These are phyloP conservation scores for Leptomonas pyrrhocoris DNA, from an alignment of 208 protist species.

Conservation along the genomic window DNA sequence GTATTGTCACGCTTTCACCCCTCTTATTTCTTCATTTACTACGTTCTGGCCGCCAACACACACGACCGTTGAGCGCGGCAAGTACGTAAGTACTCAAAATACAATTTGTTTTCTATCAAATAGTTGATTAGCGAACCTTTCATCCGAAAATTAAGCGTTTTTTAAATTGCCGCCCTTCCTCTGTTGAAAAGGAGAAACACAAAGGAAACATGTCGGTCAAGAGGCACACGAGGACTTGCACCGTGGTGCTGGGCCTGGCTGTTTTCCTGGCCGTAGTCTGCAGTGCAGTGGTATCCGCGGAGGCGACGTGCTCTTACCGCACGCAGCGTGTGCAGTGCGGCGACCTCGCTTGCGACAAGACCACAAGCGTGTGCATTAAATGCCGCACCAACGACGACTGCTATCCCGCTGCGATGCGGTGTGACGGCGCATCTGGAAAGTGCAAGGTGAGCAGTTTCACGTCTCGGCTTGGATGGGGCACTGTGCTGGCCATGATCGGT, in stretches of 20 bases:
- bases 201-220: conserved; percentile 1
- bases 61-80: too few relatives aligned
- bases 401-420: conserved; percentile 67
- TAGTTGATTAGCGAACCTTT: too few relatives aligned
- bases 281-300: conserved; percentile 12
- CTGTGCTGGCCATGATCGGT: conserved; percentile 51
- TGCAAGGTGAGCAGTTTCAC: conserved; percentile 51
- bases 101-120: too few relatives aligned
- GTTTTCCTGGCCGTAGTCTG: conserved; percentile 15
- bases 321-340: conserved; percentile 80
- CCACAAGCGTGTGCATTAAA: conserved; percentile 40
- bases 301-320: conserved; percentile 39
- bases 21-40: too few relatives aligned
- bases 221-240: conserved; percentile 1
- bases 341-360: conserved; percentile 52
- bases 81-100: too few relatives aligned
- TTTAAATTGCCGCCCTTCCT: too few relatives aligned
- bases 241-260: neutral
- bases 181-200: too few relatives aligned
- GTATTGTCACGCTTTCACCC: too few relatives aligned
- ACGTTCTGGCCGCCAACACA: too few relatives aligned
- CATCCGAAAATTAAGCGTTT: too few relatives aligned
- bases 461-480: conserved; percentile 31
- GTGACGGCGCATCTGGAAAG: conserved; percentile 37
- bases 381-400: conserved; percentile 60